phyloP scores from a whole-genome alignment of 2,329 filamentous ascomycete species.

The Huntiella abstrusa region DNA sequence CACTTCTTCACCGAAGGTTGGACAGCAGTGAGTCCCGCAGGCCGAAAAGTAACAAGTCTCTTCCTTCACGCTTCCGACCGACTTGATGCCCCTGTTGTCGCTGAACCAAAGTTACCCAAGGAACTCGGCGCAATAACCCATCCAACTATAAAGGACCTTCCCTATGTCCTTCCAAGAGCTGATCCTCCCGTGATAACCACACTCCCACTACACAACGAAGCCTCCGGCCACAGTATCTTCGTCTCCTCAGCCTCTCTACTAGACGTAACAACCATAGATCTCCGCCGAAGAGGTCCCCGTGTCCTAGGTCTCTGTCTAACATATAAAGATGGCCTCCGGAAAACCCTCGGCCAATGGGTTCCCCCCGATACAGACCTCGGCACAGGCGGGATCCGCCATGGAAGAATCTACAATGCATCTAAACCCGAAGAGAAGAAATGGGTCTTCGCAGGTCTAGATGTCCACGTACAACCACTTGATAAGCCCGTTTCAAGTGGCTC shows the following conservation, averaged over 20 bases:
- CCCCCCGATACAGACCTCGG: constrained; percentile 4
- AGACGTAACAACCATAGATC: background rate
- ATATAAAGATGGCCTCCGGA: constrained; percentile 1
- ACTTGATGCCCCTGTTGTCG: constrained; percentile 4
- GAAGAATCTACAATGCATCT: constrained; percentile 2
- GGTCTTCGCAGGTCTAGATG: background rate
- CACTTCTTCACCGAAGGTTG: constrained; percentile 10
- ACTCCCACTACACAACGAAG: background rate
- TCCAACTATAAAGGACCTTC: background rate
- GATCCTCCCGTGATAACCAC: background rate
- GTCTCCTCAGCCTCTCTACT: background rate
- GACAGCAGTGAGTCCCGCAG: constrained; percentile 5
- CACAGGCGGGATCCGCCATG: background rate
- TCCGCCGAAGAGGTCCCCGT: constrained; percentile 1
- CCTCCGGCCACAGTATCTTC: constrained; percentile 2
- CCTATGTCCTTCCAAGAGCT: background rate
- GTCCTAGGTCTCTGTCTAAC: constrained; percentile 6
- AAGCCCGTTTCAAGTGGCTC: constrained; percentile 4
- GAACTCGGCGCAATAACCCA: constrained; percentile 5
- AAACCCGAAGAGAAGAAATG: background rate
- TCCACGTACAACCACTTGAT: constrained; percentile 7
- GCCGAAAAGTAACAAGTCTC: constrained; percentile 2
- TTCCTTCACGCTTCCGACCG: constrained; percentile 8
- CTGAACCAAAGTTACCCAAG: constrained; percentile 4
- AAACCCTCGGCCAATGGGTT: constrained; percentile 9